Base-by-base conservation (phyloP, 2,329 filamentous ascomycete genomes). In the Claviceps sorghi region DNA sequence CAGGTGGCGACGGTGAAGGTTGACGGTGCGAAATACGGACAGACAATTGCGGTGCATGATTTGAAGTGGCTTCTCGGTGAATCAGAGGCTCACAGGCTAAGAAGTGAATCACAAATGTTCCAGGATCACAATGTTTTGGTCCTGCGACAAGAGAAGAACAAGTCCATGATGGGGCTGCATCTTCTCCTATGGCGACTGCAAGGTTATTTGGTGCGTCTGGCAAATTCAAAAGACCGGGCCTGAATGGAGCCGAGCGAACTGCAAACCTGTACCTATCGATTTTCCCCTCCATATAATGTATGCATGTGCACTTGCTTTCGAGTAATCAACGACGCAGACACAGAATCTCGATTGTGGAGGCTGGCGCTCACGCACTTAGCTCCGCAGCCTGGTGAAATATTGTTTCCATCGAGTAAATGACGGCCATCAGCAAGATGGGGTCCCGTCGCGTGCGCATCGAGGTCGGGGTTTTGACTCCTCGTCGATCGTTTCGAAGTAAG, bases 101-200 rank as follows among this genome's bases (percentile, higher is more conserved):
- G 59, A 47, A 34, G 60, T 1, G 61, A 66, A 29, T 62, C 68
- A 1, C 40, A 53, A 1, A 53, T 67, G 22, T 68, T 75, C 22
- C 59, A 57, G 2, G 61, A 70, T 0, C 67, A 67, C 2, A 67
- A 63, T 9, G 62, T 75, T 21, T 67, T 72, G 50, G 64, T 79
- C 54, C 58, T 79, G 51, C 64, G 60, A 48, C 59, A 62, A 40
- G 61, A 67, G 64, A 55, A 67, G 65, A 58, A 65, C 58, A 55
- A 57, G 45, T 64, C 67, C 40, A 75, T 72, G 8, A 60, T 69
- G 22, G 62, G 68, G 15, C 48, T 79, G 46, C 75, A 79, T 61
- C 53, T 72, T 52, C 67, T 72, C 51, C 66, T 83, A 8, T 83
- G 79, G 79, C 76, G 73, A 55, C 61, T 83, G 9, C 75, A 82